Evolutionary conservation across 1,284 basidiomycete genomes (phyloP).

Genomic region (Exsudoporus floridanus): DNA sequence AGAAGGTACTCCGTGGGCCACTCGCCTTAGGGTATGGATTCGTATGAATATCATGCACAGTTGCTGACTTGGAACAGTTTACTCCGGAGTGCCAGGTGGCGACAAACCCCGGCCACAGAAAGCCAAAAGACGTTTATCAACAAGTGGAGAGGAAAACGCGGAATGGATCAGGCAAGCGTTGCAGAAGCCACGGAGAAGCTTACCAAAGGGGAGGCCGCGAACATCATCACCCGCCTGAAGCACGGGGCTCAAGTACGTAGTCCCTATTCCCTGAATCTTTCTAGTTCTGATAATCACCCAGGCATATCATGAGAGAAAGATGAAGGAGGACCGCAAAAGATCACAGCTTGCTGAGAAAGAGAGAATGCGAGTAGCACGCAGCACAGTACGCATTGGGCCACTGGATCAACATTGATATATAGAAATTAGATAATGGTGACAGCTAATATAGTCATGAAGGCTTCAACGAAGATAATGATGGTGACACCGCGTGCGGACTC

Average conservation of each 20-base stretch:
- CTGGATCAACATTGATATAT: constrained; percentile 28
- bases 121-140: constrained; percentile 64
- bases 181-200: constrained; percentile 43
- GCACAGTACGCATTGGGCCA: constrained; percentile 61
- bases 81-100: constrained; percentile 72
- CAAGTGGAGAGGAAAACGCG: constrained; percentile 52
- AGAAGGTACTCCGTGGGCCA: constrained; percentile 52
- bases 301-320: constrained; percentile 58
- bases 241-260: constrained; percentile 68
- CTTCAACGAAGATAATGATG: constrained; percentile 45
- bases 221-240: constrained; percentile 73
- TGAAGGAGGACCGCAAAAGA: constrained; percentile 42
- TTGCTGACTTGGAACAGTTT: constrained; percentile 44
- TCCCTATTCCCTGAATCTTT: background rate
- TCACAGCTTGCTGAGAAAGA: constrained; percentile 46
- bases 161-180: constrained; percentile 17
- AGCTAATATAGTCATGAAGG: constrained; percentile 2
- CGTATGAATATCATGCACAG: constrained; percentile 1
- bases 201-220: constrained; percentile 77
- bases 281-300: constrained; percentile 27
- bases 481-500: constrained; percentile 65
- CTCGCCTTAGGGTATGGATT: constrained; percentile 46
- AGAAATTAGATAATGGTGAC: background rate
- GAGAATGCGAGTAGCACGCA: constrained; percentile 46
- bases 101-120: constrained; percentile 61